phyloP scores from a whole-genome alignment of 2,329 filamentous ascomycete species.

The Monosporascus sp. region DNA sequence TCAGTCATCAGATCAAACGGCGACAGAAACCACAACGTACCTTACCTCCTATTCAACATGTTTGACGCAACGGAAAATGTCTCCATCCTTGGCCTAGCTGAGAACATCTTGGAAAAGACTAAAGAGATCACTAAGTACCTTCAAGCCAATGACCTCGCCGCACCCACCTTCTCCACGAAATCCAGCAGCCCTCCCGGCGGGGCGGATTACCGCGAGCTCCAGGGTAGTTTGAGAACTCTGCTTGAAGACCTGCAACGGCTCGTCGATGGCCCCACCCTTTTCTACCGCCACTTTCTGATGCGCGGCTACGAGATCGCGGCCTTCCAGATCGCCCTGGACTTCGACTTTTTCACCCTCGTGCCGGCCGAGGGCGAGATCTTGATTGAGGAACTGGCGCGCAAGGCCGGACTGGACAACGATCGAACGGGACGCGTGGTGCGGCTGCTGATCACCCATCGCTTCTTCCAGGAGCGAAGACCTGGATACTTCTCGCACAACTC shows the following conservation, averaged over 20 bases:
- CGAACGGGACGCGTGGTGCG: slow-evolving; percentile 15
- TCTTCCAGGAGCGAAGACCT: slow-evolving; percentile 17
- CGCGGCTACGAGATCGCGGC: slow-evolving; percentile 16
- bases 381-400: slow-evolving; percentile 13
- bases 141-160: slow-evolving; percentile 1
- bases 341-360: slow-evolving; percentile 21
- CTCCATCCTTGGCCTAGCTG: too few relatives aligned
- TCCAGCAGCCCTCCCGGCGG: not conserved
- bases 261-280: slow-evolving; percentile 5
- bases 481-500: slow-evolving; percentile 15
- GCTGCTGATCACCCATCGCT: slow-evolving; percentile 15
- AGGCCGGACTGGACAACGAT: slow-evolving; percentile 17
- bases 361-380: slow-evolving; percentile 11
- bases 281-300: not conserved
- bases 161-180: slow-evolving; percentile 1
- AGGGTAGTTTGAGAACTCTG: slow-evolving; percentile 1
- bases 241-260: slow-evolving; percentile 10
- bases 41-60: too few relatives aligned
- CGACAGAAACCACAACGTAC: too few relatives aligned
- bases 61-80: too few relatives aligned
- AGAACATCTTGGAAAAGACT: not conserved
- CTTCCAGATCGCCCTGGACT: slow-evolving; percentile 14
- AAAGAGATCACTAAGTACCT: slow-evolving; percentile 1
- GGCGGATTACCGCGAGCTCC: slow-evolving; percentile 1
- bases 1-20: too few relatives aligned